These are phyloP conservation scores for Cucurbita argyrosperma DNA, from an alignment of 306 rosid species.

Conservation along the genomic window DNA sequence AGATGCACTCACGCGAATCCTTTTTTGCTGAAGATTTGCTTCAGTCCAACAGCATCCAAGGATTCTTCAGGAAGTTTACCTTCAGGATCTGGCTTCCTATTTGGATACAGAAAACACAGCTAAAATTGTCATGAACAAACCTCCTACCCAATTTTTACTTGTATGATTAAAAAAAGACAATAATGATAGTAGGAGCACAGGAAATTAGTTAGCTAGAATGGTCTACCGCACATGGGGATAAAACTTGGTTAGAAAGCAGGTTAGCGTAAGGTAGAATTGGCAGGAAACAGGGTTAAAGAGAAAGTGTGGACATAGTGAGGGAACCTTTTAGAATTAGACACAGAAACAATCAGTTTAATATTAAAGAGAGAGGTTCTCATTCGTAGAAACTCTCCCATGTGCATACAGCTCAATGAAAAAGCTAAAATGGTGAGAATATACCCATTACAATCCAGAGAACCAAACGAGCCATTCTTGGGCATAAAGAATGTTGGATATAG, in stretches of 20 bases:
- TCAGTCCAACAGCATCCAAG: constrained; percentile 60
- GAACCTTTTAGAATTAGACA: neutral
- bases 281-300: neutral
- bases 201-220: neutral
- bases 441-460: neutral
- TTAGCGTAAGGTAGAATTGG: neutral
- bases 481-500: too few relatives aligned
- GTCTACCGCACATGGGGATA: neutral
- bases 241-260: neutral
- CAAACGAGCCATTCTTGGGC: neutral
- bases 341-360: neutral
- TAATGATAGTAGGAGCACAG: neutral
- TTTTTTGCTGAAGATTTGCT: constrained; percentile 57
- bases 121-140: neutral
- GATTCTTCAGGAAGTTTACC: constrained; percentile 86
- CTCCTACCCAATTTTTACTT: neutral
- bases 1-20: constrained; percentile 70
- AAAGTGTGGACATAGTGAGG: neutral
- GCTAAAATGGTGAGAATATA: neutral
- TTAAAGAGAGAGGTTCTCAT: neutral
- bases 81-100: constrained; percentile 76
- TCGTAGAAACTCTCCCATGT: neutral
- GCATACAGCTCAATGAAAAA: neutral
- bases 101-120: constrained; percentile 4
- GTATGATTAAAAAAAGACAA: neutral